Conservation (phyloP, 805 yeast genomes). For the Candida ponderosae region DNA sequence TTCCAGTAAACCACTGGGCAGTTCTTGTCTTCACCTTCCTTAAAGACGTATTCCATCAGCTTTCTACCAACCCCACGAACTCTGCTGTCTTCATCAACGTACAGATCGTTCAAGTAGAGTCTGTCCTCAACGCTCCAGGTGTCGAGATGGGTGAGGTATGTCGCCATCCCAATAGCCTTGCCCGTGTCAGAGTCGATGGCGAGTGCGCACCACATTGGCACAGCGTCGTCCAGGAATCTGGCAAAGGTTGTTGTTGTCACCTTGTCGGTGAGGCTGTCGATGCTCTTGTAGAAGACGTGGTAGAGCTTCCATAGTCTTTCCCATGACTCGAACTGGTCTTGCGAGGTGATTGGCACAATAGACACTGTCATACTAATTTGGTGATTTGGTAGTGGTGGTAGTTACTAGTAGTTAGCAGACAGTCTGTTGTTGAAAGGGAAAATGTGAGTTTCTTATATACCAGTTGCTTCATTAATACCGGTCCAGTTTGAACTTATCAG, state of each 20-base stretch:
- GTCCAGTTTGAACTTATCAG: no score
- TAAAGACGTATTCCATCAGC: slow-evolving; percentile 40
- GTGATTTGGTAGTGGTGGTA: no score
- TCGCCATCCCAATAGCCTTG: slow-evolving; percentile 39
- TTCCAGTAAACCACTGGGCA: slow-evolving; percentile 42
- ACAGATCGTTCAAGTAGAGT: slow-evolving; percentile 44
- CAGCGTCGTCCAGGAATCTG: slow-evolving; percentile 35
- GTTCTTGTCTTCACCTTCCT: slow-evolving; percentile 35
- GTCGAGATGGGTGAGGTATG: slow-evolving; percentile 37
- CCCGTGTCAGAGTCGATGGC: slow-evolving; percentile 30
- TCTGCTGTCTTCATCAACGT: slow-evolving; percentile 32
- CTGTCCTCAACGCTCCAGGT: slow-evolving; percentile 42
- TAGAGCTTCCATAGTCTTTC: neutral
- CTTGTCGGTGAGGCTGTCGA: slow-evolving; percentile 11
- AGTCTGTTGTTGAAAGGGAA: no score
- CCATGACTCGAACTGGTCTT: no score
- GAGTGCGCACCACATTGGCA: slow-evolving; percentile 40
- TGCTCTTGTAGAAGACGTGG: slow-evolving; percentile 1
- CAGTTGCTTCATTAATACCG: no score
- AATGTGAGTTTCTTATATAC: no score
- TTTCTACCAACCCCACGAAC: slow-evolving; percentile 39
- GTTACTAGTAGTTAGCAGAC: no score
- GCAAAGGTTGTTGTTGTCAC: slow-evolving; percentile 34
- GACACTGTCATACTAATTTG: no score
- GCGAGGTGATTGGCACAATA: no score